Evolutionary conservation across 495 filamentous ascomycete genomes (phyloP).

Genomic region (Penicillium canescens): DNA sequence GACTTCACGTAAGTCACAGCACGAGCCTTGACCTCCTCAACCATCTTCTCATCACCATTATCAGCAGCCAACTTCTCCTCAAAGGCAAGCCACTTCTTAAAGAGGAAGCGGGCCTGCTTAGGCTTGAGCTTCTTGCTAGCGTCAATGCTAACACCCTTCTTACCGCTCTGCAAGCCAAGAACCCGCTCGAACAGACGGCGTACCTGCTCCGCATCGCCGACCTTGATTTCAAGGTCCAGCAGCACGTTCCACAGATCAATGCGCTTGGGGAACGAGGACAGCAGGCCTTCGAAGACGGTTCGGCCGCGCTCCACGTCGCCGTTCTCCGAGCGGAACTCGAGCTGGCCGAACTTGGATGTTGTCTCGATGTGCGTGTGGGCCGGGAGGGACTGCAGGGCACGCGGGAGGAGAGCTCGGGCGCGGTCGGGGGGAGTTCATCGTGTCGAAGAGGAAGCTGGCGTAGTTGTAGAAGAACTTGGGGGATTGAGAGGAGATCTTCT

Average conservation of each 20-base stretch:
- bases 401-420: conserved; percentile 77
- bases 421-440: conserved; percentile 64
- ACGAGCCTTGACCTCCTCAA: conserved; percentile 70
- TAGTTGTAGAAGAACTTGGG: conserved; percentile 90
- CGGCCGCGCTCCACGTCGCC: conserved; percentile 90
- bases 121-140: conserved; percentile 58
- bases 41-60: conserved; percentile 64
- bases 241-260: conserved; percentile 92
- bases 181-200: conserved; percentile 82
- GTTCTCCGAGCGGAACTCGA: conserved; percentile 83
- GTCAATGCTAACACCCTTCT: conserved; percentile 52
- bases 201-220: conserved; percentile 62
- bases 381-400: conserved; percentile 83
- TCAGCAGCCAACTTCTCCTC: conserved; percentile 60
- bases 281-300: conserved; percentile 88
- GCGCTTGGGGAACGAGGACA: conserved; percentile 82
- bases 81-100: conserved; percentile 79
- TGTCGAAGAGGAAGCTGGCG: conserved; percentile 84
- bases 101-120: conserved; percentile 75
- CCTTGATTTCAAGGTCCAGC: conserved; percentile 78
- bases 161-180: conserved; percentile 48
- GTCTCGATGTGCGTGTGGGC: conserved; percentile 69
- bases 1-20: conserved; percentile 68
- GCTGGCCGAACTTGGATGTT: conserved; percentile 80
- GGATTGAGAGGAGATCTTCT: conserved; percentile 70